These are phyloP conservation scores for Albophoma yamanashiensis DNA, from an alignment of 2,329 filamentous ascomycete species.

Conservation along the genomic window DNA sequence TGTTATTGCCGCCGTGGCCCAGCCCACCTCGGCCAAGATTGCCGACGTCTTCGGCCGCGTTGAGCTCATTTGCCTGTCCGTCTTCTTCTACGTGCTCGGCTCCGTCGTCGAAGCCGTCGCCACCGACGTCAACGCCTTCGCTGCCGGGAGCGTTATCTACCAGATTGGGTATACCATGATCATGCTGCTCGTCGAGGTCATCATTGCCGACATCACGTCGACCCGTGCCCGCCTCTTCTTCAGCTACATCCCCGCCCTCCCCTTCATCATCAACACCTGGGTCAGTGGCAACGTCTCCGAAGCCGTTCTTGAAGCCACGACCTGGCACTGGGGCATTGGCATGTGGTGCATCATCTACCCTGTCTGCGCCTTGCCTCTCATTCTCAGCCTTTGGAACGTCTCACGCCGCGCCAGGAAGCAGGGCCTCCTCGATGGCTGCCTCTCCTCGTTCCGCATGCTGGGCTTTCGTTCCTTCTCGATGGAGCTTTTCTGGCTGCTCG, in stretches of 20 bases:
- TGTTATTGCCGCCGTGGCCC: conserved; percentile 48
- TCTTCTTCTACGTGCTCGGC: conserved; percentile 43
- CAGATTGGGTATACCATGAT: conserved; percentile 49
- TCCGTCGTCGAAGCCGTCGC: conserved; percentile 43
- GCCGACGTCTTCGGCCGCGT: conserved; percentile 53
- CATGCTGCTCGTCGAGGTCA: conserved; percentile 47
- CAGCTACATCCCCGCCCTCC: conserved; percentile 47
- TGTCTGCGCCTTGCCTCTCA: conserved; percentile 41
- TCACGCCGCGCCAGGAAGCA: conserved; percentile 8
- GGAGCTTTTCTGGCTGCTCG: conserved; percentile 22
- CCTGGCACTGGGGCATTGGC: conserved; percentile 52
- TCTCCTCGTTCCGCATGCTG: conserved; percentile 5
- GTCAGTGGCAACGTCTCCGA: conserved; percentile 46
- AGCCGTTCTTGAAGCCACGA: conserved; percentile 36
- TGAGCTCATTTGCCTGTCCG: conserved; percentile 45
- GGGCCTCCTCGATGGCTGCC: conserved; percentile 22
- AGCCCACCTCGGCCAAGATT: conserved; percentile 47
- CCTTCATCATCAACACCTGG: conserved; percentile 54
- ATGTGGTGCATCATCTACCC: conserved; percentile 55
- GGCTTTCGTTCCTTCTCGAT: conserved; percentile 1
- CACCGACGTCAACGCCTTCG: conserved; percentile 35
- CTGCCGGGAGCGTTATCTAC: conserved; percentile 43
- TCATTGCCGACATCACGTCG: conserved; percentile 50
- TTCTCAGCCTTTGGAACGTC: conserved; percentile 28
- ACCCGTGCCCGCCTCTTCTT: conserved; percentile 49